Evolutionary conservation across 345 rosid genomes (phyloP).

Genomic region (Pistacia atlantica): DNA sequence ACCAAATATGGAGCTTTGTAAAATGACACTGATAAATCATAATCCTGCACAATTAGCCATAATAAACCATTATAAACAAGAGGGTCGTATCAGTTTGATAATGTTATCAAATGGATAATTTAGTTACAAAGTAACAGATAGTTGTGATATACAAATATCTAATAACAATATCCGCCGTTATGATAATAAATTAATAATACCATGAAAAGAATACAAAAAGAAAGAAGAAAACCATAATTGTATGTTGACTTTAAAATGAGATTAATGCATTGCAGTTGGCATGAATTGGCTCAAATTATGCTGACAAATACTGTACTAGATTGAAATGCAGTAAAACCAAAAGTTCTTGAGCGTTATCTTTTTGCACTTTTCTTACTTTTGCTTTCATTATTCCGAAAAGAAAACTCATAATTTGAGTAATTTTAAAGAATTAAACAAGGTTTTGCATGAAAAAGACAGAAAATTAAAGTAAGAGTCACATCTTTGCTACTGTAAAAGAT

Average conservation of each 20-base stretch:
- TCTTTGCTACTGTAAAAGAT: not conserved
- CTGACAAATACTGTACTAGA: not conserved
- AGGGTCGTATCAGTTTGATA: too few relatives aligned
- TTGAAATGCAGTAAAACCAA: not conserved
- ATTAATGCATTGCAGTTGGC: slow-evolving; percentile 36
- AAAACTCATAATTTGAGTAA: not conserved
- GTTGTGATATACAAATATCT: too few relatives aligned
- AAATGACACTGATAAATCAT: slow-evolving; percentile 62
- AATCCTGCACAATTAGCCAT: slow-evolving; percentile 53
- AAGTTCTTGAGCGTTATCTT: not conserved
- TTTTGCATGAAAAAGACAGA: not conserved
- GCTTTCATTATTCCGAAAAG: slow-evolving; percentile 3
- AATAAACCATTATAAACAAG: not conserved
- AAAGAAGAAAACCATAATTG: not conserved
- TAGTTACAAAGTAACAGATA: too few relatives aligned
- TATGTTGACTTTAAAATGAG: slow-evolving; percentile 1
- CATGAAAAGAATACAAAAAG: slow-evolving; percentile 5
- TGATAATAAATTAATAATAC: not conserved
- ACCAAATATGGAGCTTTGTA: slow-evolving; percentile 86
- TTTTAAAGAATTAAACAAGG: not conserved
- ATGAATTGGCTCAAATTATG: slow-evolving; percentile 10
- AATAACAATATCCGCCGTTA: not conserved
- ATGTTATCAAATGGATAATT: too few relatives aligned
- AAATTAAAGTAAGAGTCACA: not conserved
- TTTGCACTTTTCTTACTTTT: not conserved